A percentile compares a stretch with the other conserved stretches of the same genome.
phyloP scores from a whole-genome alignment of 2,329 filamentous ascomycete genomes.

The Orbilia javanica region DNA sequence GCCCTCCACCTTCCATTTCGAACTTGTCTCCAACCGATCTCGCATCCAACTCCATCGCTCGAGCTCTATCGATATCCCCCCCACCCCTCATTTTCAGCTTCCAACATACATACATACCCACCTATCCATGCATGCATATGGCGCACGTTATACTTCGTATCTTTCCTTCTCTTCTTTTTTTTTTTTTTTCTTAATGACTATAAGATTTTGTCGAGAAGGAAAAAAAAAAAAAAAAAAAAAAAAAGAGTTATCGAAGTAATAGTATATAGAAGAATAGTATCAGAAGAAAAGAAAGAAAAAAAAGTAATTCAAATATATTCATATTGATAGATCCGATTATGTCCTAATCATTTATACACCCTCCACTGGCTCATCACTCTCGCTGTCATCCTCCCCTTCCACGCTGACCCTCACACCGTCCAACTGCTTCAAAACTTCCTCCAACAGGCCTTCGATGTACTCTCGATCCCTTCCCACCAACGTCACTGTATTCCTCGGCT shows the following conservation, averaged over 20 bases:
- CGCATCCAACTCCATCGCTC: background rate
- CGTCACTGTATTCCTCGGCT: constrained; percentile 88
- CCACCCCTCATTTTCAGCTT: background rate
- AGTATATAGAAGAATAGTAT: too few relatives aligned
- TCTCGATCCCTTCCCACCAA: constrained; percentile 81
- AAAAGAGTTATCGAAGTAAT: background rate
- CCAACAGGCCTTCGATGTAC: constrained; percentile 81
- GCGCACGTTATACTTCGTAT: too few relatives aligned
- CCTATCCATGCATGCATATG: too few relatives aligned
- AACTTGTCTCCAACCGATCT: background rate
- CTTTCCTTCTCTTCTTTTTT: background rate
- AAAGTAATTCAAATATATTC: background rate
- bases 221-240: background rate
- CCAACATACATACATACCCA: background rate
- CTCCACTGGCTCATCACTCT: constrained; percentile 61
- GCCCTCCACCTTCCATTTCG: constrained; percentile 34
- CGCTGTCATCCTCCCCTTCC: constrained; percentile 78
- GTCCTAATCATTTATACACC: constrained; percentile 23
- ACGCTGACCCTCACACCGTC: constrained; percentile 76
- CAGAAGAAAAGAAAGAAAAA: background rate
- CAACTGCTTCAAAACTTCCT: constrained; percentile 77
- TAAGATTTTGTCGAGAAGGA: too few relatives aligned
- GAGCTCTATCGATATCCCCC: background rate
- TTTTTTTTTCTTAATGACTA: too few relatives aligned
- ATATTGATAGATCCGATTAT: background rate